phyloP scores from a whole-genome alignment of 2,329 filamentous ascomycete genomes.

The Penicillium corylophilum region DNA sequence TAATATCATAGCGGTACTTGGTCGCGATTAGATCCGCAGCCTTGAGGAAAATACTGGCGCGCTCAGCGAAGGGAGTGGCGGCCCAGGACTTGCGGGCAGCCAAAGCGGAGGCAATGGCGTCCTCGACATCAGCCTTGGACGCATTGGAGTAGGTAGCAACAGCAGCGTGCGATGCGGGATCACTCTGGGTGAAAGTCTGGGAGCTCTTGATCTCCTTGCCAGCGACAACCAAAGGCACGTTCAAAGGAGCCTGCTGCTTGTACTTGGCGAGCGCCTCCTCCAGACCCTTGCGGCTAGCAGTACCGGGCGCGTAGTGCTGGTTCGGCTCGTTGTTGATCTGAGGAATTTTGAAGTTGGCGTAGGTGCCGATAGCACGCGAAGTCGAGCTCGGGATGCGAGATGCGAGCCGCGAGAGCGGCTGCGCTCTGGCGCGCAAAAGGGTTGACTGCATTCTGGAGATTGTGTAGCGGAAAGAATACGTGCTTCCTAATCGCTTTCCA shows the following conservation, averaged over 20 bases:
- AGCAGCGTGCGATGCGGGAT: conserved; percentile 77
- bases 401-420: conserved; percentile 22
- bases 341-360: conserved; percentile 85
- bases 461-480: neutral
- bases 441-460: conserved; percentile 30
- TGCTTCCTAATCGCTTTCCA: neutral
- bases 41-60: conserved; percentile 92
- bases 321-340: conserved; percentile 93
- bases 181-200: conserved; percentile 61
- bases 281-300: conserved; percentile 73
- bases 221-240: conserved; percentile 79
- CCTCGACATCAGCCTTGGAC: conserved; percentile 69
- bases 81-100: conserved; percentile 87
- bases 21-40: conserved; percentile 85
- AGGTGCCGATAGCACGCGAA: conserved; percentile 49
- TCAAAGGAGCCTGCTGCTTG: conserved; percentile 67
- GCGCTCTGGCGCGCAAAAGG: conserved; percentile 28
- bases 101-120: conserved; percentile 80
- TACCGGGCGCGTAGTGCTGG: conserved; percentile 84
- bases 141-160: conserved; percentile 86
- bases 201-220: conserved; percentile 62
- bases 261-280: conserved; percentile 69
- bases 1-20: conserved; percentile 95
- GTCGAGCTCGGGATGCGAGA: conserved; percentile 21
- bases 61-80: conserved; percentile 79